Conservation (phyloP, 2,329 filamentous ascomycete species). For the Fusarium avenaceum region DNA sequence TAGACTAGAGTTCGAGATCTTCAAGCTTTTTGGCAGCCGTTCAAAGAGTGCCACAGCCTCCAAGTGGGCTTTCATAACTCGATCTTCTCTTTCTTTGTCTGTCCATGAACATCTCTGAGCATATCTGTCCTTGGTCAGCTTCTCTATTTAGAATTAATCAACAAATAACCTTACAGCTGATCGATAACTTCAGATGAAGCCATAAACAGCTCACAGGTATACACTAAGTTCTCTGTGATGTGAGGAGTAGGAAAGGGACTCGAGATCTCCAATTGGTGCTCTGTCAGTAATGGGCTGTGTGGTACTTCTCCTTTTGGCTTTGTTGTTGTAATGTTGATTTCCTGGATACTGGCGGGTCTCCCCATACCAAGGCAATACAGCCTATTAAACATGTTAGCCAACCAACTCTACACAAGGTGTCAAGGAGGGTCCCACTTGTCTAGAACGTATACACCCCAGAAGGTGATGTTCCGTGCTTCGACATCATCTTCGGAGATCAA, state of each 20-base stretch:
- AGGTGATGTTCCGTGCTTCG: constrained; percentile 11
- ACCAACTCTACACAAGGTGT: no score
- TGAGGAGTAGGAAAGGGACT: neutral
- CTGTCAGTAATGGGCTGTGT: neutral
- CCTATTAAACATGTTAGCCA: no score
- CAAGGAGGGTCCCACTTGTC: neutral
- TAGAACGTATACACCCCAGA: constrained; percentile 14
- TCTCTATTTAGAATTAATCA: accelerated
- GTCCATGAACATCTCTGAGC: constrained; percentile 14
- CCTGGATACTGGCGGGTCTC: constrained; percentile 3
- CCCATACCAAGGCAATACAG: constrained; percentile 11
- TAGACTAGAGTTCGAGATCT: constrained; percentile 9
- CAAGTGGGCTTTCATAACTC: constrained; percentile 17
- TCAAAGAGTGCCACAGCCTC: constrained; percentile 9
- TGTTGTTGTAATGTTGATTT: constrained; percentile 15
- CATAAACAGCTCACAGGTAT: constrained; percentile 11
- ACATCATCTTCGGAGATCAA: constrained; percentile 6
- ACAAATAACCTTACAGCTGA: neutral
- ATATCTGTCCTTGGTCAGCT: neutral
- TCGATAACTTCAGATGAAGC: constrained; percentile 13
- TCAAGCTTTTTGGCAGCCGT: constrained; percentile 15
- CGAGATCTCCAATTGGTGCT: constrained; percentile 2
- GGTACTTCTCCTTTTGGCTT: neutral
- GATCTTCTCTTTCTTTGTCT: constrained; percentile 12
- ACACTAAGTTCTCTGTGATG: neutral